Base-by-base conservation (phyloP, 2,329 filamentous ascomycete species). In the Ramichloridium luteum region DNA sequence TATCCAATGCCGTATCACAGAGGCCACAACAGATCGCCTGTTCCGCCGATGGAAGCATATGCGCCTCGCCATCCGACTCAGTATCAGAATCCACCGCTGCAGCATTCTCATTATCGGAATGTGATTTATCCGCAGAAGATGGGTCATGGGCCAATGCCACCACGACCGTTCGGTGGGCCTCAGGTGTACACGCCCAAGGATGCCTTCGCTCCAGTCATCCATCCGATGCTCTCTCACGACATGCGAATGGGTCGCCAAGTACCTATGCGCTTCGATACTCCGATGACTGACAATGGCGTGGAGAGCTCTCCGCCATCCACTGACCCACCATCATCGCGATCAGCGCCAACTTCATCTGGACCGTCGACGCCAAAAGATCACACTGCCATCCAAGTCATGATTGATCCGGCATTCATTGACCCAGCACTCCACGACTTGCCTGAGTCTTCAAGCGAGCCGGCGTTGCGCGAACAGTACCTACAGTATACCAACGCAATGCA, bases 301-400 rank as follows among this genome's bases (percentile, higher is more conserved):
- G 20, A 23, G 8, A n/a, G 20, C 20, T 23, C 20, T 8, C 48
- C 53, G 4, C 57, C 58, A 10, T 64, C 60, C 1, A 64, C 61
- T 2, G 61, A 64, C 36, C 52, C 57, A 26, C 52, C 57, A 20
- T 59, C 55, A 2, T 55, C 56, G n/a, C 45, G 48, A 27, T 53
- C 50, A n/a, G 49, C 48, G 5, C 61, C 61, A 12, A 54, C 45
- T 3, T 52, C 51, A 3, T 53, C 51, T 12, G 52, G 44, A 30
- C 54, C 53, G n/a, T 46, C 58, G 14, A 65, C 62, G 5, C 61
- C 62, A 1, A 54, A 51, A 29, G 54, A 60, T 37, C 42, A 48
- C 10, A 49, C 44, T 11, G 48, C 53, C 6, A 49, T 58, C 26
- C 54, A 58, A 34, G 54, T 55, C 4, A 39, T 32, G 6, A 44